Percentiles rank a stretch among this genome's conserved stretches.
Evolutionary conservation across 2,329 filamentous ascomycete species (phyloP).

Genomic region (Alternaria brassicae): DNA sequence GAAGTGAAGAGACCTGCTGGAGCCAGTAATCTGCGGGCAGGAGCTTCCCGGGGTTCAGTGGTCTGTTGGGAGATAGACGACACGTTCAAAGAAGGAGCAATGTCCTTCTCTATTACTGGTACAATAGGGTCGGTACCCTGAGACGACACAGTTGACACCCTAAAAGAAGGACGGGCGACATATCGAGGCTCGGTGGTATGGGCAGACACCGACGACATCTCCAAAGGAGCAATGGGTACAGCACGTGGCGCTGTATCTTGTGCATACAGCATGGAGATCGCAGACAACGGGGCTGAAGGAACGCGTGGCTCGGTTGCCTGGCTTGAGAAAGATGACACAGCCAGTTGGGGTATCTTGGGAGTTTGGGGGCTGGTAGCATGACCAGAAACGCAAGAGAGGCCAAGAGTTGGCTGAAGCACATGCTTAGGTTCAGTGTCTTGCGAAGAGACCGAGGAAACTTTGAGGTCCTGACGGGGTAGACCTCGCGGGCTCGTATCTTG

Average conservation of each 20-base stretch:
- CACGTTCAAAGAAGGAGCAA: conserved; percentile 34
- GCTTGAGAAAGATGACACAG: conserved; percentile 25
- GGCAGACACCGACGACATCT: conserved; percentile 32
- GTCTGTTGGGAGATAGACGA: conserved; percentile 40
- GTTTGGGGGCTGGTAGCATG: conserved; percentile 34
- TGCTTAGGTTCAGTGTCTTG: conserved; percentile 34
- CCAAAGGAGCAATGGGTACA: conserved; percentile 21
- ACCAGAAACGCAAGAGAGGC: conserved; percentile 37
- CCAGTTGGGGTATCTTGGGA: conserved; percentile 24
- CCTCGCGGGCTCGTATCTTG: conserved; percentile 37
- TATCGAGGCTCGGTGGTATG: conserved; percentile 37
- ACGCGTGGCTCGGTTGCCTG: conserved; percentile 35
- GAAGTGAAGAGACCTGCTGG: conserved; percentile 37
- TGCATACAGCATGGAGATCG: conserved; percentile 30
- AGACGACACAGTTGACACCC: conserved; percentile 28
- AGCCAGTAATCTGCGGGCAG: conserved; percentile 23
- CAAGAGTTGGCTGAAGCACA: conserved; percentile 23
- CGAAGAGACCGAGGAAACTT: conserved; percentile 31
- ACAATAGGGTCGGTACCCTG: conserved; percentile 36
- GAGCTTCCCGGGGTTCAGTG: conserved; percentile 36
- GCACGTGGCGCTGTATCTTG: conserved; percentile 32
- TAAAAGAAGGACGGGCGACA: conserved; percentile 21
- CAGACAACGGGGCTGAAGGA: conserved; percentile 19
- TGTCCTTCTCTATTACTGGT: conserved; percentile 39
- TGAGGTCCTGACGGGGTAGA: conserved; percentile 22